phyloP scores from a whole-genome alignment of 2,329 filamentous ascomycete species.

The Ascochyta koolunga region DNA sequence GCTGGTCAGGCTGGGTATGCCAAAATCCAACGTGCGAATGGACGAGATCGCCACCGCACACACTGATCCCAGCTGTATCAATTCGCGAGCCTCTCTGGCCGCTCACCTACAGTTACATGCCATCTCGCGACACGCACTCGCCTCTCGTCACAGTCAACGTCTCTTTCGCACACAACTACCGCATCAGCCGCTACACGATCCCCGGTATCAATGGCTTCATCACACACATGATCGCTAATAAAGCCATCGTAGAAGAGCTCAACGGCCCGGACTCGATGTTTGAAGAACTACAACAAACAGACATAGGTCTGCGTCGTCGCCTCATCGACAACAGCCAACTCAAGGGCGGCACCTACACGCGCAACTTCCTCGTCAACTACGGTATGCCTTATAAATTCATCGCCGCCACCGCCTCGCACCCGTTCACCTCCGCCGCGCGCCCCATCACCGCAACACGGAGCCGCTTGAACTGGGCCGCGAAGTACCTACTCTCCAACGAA shows the following conservation, averaged over 20 bases:
- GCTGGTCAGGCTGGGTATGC: constrained; percentile 70
- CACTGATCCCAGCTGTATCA: constrained; percentile 33
- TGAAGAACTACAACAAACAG: constrained; percentile 48
- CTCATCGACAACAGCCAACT: constrained; percentile 25
- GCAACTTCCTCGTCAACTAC: constrained; percentile 62
- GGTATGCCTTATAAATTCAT: constrained; percentile 72
- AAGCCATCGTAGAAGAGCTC: constrained; percentile 56
- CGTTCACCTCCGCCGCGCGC: constrained; percentile 38
- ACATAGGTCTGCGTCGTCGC: constrained; percentile 44
- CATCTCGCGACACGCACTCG: constrained; percentile 37
- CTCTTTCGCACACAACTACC: constrained; percentile 49
- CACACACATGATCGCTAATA: constrained; percentile 64
- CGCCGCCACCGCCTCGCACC: constrained; percentile 53
- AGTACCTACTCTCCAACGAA: constrained; percentile 46
- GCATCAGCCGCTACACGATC: constrained; percentile 55
- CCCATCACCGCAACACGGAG: constrained; percentile 59
- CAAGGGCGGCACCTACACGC: constrained; percentile 55
- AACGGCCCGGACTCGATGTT: constrained; percentile 69
- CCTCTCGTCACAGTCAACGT: constrained; percentile 42
- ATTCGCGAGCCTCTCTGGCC: constrained; percentile 47
- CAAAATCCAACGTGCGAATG: constrained; percentile 59
- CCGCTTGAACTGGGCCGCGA: constrained; percentile 62
- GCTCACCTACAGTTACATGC: constrained; percentile 40
- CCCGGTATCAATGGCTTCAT: constrained; percentile 54
- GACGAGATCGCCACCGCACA: constrained; percentile 42